Conservation (phyloP, 768 basidiomycete genomes). For the Trametes coccinea region DNA sequence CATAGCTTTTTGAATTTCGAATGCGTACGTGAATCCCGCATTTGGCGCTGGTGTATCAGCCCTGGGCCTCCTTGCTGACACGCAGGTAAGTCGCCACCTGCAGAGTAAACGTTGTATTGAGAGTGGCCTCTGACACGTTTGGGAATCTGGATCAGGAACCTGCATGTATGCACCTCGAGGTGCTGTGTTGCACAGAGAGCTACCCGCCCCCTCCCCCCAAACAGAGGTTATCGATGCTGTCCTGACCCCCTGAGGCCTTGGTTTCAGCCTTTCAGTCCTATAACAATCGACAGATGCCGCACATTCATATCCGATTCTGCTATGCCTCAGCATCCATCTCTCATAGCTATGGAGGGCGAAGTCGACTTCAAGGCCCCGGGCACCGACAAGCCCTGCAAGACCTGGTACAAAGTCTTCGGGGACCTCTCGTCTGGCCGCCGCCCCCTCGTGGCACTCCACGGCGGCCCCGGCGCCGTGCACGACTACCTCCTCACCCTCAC, state of each 20-base stretch:
- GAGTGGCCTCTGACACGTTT: too few species aligned
- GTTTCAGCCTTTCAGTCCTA: background rate
- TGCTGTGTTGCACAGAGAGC: too few species aligned
- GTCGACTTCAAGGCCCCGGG: constrained; percentile 16
- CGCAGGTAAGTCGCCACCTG: too few species aligned
- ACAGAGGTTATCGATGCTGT: too few species aligned
- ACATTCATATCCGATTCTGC: background rate
- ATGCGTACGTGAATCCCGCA: too few species aligned
- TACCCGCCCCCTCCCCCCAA: background rate
- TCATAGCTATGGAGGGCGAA: background rate
- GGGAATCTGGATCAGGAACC: too few species aligned
- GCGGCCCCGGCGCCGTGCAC: constrained; percentile 52
- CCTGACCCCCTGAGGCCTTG: too few species aligned
- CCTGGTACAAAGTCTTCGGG: constrained; percentile 47
- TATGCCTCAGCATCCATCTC: background rate
- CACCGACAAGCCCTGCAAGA: constrained; percentile 35
- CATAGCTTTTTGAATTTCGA: too few species aligned
- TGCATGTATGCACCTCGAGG: too few species aligned
- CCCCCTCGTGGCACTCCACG: constrained; percentile 54
- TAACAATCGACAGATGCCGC: background rate
- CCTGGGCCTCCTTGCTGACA: too few species aligned
- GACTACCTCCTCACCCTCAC: constrained; percentile 42
- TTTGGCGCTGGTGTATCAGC: too few species aligned
- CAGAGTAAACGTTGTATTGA: too few species aligned
- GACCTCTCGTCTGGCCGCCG: constrained; percentile 35